A percentile compares a stretch with the other conserved stretches of the same genome.
Evolutionary conservation across 768 basidiomycete species (phyloP).

Genomic region (Coprinopsis strossmayeri): DNA sequence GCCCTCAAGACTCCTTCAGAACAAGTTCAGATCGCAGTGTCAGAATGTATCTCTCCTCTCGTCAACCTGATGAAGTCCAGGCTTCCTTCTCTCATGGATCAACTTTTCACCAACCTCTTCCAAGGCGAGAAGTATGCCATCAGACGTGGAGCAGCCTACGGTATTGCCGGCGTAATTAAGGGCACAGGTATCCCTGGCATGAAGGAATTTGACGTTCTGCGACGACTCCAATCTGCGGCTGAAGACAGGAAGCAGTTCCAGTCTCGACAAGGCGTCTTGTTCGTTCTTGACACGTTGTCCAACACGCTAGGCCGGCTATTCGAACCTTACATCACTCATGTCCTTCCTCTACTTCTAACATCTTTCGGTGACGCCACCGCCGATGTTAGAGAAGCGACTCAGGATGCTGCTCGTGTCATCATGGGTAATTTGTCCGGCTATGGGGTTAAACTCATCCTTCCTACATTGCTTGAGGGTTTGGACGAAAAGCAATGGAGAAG

Average conservation of each 20-base stretch:
- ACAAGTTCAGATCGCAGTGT: constrained; percentile 93
- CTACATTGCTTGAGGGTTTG: constrained; percentile 80
- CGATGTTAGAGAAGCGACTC: constrained; percentile 90
- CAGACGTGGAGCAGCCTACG: constrained; percentile 97
- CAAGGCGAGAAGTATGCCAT: constrained; percentile 81
- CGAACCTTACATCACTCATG: constrained; percentile 84
- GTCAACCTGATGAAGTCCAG: constrained; percentile 62
- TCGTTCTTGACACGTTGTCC: constrained; percentile 90
- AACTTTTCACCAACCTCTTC: constrained; percentile 71
- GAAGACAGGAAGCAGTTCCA: constrained; percentile 90
- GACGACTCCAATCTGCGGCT: constrained; percentile 61
- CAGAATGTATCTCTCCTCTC: constrained; percentile 89
- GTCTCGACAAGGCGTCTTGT: constrained; percentile 88
- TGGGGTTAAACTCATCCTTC: constrained; percentile 92
- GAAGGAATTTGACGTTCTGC: constrained; percentile 78
- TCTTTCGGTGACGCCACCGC: constrained; percentile 81
- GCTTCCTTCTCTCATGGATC: constrained; percentile 61
- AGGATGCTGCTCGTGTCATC: constrained; percentile 87
- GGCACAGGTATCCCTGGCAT: constrained; percentile 85
- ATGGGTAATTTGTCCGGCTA: constrained; percentile 95
- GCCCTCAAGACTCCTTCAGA: constrained; percentile 93
- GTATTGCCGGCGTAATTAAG: constrained; percentile 86
- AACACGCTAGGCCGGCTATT: constrained; percentile 82
- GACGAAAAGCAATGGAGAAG: constrained; percentile 99
- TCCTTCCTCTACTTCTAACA: constrained; percentile 76